Evolutionary conservation across 495 filamentous ascomycete genomes (phyloP).

Genomic region (Neurospora sp.): DNA sequence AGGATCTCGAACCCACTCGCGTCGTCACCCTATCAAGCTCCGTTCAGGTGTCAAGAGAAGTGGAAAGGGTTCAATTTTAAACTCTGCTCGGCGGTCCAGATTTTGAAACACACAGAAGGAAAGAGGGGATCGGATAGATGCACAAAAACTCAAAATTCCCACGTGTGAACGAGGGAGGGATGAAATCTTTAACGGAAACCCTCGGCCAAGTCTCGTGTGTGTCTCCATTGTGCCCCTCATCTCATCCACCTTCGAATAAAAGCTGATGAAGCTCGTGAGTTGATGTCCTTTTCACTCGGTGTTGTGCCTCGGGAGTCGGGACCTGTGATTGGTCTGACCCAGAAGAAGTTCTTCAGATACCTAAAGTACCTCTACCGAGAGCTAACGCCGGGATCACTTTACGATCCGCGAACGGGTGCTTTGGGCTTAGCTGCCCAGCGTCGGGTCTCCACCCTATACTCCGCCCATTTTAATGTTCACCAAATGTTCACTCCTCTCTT

Average conservation of each 20-base stretch:
- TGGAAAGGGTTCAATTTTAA: not conserved
- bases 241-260: not conserved
- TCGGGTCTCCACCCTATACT: not conserved
- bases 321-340: not conserved
- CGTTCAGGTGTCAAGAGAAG: not conserved
- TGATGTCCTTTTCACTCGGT: not conserved
- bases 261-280: not conserved
- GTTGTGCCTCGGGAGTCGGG: not conserved
- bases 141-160: not conserved
- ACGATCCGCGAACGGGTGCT: too few relatives aligned
- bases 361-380: not conserved
- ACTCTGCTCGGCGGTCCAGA: not conserved
- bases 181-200: too few relatives aligned
- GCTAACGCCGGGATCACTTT: not conserved
- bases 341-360: not conserved
- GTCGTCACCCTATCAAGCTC: not conserved
- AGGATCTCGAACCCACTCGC: not conserved
- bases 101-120: not conserved
- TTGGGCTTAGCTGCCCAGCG: not conserved
- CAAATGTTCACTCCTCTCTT: not conserved
- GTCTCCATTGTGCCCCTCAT: not conserved
- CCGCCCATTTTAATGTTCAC: not conserved
- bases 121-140: not conserved
- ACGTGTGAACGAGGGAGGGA: not conserved
- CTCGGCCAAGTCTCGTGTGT: too few relatives aligned